A percentile compares a stretch with the other conserved stretches of the same genome.
These are phyloP conservation scores for Fusarium solani-melongenae DNA, from an alignment of 2,329 filamentous ascomycete species.

Conservation along the genomic window DNA sequence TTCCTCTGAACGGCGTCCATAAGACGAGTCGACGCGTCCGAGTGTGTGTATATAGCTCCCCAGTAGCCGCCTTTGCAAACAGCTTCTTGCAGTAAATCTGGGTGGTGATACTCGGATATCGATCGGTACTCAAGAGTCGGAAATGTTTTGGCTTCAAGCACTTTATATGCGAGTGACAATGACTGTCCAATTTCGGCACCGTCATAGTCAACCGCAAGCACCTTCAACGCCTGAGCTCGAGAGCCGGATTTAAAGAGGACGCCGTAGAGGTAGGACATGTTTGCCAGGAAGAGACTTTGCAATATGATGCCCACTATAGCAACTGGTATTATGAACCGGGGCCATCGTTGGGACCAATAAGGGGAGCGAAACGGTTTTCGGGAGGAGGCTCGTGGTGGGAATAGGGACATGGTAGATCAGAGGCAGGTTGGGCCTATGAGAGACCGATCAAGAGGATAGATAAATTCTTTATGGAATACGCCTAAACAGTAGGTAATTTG, in stretches of 20 bases:
- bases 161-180: neutral
- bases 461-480: too few relatives aligned
- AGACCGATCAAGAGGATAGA: neutral
- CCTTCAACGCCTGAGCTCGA: neutral
- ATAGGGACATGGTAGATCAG: neutral
- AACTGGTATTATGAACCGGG: neutral
- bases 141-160: neutral
- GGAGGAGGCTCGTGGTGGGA: neutral
- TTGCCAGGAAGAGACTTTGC: neutral
- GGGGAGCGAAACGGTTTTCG: neutral
- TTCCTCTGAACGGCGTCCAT: neutral
- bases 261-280: neutral
- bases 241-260: neutral
- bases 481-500: neutral
- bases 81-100: neutral
- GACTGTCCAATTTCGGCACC: neutral
- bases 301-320: neutral
- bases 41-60: neutral
- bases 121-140: neutral
- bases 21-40: neutral
- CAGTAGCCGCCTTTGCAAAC: neutral
- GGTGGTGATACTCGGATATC: neutral
- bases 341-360: neutral
- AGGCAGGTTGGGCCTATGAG: neutral
- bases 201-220: neutral